Evolutionary conservation across 2,329 filamentous ascomycete species (phyloP).

Genomic region (Sporothrix phasma): DNA sequence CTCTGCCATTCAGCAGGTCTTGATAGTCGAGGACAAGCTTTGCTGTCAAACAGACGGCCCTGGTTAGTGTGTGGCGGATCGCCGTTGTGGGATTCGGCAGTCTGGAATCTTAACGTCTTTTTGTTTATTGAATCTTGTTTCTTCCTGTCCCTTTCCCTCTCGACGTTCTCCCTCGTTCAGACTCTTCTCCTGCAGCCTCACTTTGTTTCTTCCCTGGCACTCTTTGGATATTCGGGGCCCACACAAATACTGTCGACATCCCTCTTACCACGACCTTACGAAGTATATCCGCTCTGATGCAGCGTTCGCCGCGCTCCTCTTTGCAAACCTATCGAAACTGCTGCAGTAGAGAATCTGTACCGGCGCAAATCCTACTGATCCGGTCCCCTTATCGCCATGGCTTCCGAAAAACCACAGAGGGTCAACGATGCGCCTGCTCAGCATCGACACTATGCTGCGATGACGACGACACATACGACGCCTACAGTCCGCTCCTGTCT

Average conservation of each 20-base stretch:
- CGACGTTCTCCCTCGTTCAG: background rate
- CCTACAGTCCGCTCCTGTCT: slow-evolving; percentile 12
- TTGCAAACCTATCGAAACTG: background rate
- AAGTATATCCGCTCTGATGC: background rate
- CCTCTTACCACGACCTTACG: background rate
- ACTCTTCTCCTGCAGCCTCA: background rate
- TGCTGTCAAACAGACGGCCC: background rate
- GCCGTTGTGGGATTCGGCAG: background rate
- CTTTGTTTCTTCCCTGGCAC: background rate
- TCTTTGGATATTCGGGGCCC: background rate
- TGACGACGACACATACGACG: background rate
- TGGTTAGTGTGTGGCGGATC: background rate
- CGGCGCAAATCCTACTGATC: background rate
- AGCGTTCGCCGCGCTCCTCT: background rate
- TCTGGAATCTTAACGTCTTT: background rate
- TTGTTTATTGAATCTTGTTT: background rate
- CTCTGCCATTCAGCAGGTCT: background rate
- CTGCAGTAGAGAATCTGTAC: too few relatives aligned
- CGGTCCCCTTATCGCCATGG: background rate
- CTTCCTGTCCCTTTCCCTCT: background rate
- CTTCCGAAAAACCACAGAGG: background rate
- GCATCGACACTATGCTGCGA: background rate
- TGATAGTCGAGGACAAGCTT: background rate
- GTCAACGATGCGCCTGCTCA: background rate
- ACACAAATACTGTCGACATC: background rate